Evolutionary conservation across 1,284 basidiomycete species (phyloP).

Genomic region (Ustilago cynodontis): DNA sequence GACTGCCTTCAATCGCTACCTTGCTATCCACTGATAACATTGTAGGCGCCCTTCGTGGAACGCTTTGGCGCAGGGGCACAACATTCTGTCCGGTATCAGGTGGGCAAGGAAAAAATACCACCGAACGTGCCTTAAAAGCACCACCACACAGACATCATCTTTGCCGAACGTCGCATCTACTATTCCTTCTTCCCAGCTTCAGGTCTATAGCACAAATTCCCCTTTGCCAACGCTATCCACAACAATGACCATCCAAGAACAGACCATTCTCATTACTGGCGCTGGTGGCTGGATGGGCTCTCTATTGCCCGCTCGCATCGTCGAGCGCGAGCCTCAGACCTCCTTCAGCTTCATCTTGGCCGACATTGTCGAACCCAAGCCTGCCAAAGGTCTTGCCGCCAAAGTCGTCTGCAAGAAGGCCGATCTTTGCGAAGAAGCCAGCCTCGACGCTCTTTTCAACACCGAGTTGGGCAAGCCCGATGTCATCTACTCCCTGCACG

Average conservation of each 20-base stretch:
- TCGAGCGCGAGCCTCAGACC: slow-evolving; percentile 24
- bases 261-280: slow-evolving; percentile 47
- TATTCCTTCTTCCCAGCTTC: too few relatives aligned
- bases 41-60: too few relatives aligned
- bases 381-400: slow-evolving; percentile 13
- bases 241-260: slow-evolving; percentile 16
- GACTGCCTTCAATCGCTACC: not conserved
- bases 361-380: slow-evolving; percentile 37
- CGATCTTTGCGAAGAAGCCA: slow-evolving; percentile 17
- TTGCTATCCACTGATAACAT: too few relatives aligned
- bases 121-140: too few relatives aligned
- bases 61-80: too few relatives aligned
- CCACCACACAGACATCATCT: too few relatives aligned
- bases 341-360: slow-evolving; percentile 40
- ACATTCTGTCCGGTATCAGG: too few relatives aligned
- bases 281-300: slow-evolving; percentile 42
- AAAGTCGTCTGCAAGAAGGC: slow-evolving; percentile 24
- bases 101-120: too few relatives aligned
- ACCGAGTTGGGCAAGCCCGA: slow-evolving; percentile 36
- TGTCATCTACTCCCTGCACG: slow-evolving; percentile 40
- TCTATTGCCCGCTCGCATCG: slow-evolving; percentile 23
- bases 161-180: too few relatives aligned
- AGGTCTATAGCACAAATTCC: too few relatives aligned
- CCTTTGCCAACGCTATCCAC: not conserved
- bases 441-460: slow-evolving; percentile 27